Conservation (phyloP, 2,329 filamentous ascomycete genomes). For the Nigrospora oryzae region DNA sequence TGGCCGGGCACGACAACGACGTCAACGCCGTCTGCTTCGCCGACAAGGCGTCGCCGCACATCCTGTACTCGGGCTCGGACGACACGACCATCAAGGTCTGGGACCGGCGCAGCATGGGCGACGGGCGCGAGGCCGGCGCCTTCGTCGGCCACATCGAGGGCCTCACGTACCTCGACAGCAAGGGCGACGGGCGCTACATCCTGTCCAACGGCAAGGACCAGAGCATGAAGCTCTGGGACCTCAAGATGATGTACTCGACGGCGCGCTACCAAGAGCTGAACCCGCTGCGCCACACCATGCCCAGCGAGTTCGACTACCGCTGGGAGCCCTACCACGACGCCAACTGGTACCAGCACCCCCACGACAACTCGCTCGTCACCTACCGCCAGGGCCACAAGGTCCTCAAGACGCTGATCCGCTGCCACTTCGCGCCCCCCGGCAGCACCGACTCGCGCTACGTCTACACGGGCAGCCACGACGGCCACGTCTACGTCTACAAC, state of each 20-base stretch:
- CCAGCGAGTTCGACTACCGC: conserved; percentile 66
- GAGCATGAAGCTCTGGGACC: conserved; percentile 94
- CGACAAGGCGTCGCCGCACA: conserved; percentile 79
- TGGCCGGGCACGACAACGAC: conserved; percentile 75
- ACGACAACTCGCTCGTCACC: conserved; percentile 88
- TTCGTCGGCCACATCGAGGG: conserved; percentile 61
- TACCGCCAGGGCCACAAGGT: conserved; percentile 89
- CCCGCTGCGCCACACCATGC: conserved; percentile 41
- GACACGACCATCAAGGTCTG: conserved; percentile 92
- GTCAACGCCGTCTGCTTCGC: conserved; percentile 97
- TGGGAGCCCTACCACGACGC: conserved; percentile 56
- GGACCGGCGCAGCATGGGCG: conserved; percentile 88
- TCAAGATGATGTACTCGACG: conserved; percentile 79
- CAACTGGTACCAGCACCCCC: conserved; percentile 63
- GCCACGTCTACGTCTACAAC: conserved; percentile 87
- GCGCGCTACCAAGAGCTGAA: conserved; percentile 50
- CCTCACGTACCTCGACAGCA: conserved; percentile 61
- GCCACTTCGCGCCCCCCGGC: conserved; percentile 83
- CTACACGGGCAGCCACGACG: conserved; percentile 84
- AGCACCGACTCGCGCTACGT: conserved; percentile 89
- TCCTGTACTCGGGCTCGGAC: conserved; percentile 92
- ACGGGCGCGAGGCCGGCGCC: conserved; percentile 61
- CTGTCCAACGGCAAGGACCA: conserved; percentile 94
- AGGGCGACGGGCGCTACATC: conserved; percentile 70
- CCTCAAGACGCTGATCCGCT: conserved; percentile 82